Conservation (phyloP, 139 green algal genomes). For the Coelastrella sp. region DNA sequence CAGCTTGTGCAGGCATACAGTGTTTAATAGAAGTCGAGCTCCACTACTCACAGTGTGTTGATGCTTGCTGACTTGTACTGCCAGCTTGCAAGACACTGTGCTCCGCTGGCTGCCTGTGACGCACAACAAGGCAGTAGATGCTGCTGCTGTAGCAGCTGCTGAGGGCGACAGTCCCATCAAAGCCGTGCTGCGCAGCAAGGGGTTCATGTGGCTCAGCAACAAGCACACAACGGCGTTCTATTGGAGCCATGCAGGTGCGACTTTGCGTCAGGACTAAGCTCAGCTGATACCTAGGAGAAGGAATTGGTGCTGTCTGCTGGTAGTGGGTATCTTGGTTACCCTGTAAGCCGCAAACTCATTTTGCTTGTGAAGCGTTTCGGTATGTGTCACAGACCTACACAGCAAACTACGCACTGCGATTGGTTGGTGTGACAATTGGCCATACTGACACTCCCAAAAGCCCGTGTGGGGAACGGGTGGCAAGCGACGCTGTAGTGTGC, state of each 20-base stretch:
- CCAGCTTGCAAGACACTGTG: constrained; percentile 85
- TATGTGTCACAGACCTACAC: too few relatives aligned
- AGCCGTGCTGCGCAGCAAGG: constrained; percentile 91
- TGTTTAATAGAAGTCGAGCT: too few relatives aligned
- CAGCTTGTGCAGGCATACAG: too few relatives aligned
- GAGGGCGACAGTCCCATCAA: constrained; percentile 84
- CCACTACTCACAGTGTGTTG: background rate
- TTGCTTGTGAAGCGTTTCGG: too few relatives aligned
- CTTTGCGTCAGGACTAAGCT: background rate
- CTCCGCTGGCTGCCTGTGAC: constrained; percentile 91
- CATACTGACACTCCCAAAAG: too few relatives aligned
- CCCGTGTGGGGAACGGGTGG: too few relatives aligned
- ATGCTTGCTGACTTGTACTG: background rate
- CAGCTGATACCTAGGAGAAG: background rate
- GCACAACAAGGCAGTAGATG: constrained; percentile 79
- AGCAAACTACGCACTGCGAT: too few relatives aligned
- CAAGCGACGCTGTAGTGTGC: too few relatives aligned
- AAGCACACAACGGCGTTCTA: constrained; percentile 90
- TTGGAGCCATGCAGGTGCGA: constrained; percentile 85
- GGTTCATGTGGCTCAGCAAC: constrained; percentile 94
- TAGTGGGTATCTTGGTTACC: background rate
- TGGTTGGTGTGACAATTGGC: too few relatives aligned
- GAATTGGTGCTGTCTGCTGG: background rate
- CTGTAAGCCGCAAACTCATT: too few relatives aligned
- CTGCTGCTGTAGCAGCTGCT: constrained; percentile 51